Percentiles rank a stretch among this genome's conserved stretches.
phyloP scores from a whole-genome alignment of 371 early-diverging fungal species.

The Apophysomyces trapeziformis region DNA sequence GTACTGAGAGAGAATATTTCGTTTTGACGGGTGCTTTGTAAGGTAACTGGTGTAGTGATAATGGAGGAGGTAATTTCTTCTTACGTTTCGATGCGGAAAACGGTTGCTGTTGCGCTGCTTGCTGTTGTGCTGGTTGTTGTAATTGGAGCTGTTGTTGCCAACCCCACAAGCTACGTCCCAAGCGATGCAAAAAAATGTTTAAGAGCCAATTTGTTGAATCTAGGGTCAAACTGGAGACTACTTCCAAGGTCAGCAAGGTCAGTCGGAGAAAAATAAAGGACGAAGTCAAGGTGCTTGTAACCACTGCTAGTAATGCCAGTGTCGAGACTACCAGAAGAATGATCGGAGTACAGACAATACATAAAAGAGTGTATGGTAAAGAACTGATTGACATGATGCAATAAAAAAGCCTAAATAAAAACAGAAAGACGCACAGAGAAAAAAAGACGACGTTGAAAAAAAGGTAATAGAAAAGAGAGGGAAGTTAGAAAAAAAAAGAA shows the following conservation, averaged over 20 bases:
- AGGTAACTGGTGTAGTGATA: conserved; percentile 6
- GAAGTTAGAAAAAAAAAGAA: not conserved
- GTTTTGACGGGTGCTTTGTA: conserved; percentile 19
- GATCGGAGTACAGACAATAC: conserved; percentile 17
- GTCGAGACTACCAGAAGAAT: conserved; percentile 13
- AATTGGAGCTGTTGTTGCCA: not conserved
- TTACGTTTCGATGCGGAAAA: conserved; percentile 9
- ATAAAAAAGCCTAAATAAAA: not conserved
- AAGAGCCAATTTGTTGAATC: conserved; percentile 21
- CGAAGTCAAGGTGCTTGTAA: conserved; percentile 26
- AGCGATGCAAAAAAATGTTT: conserved; percentile 11
- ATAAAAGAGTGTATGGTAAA: not conserved
- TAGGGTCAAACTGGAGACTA: conserved; percentile 21
- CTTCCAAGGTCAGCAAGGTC: conserved; percentile 18
- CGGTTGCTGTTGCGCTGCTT: conserved; percentile 7
- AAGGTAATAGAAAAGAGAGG: not conserved
- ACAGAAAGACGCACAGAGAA: not conserved
- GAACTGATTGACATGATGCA: conserved; percentile 1
- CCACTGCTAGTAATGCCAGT: conserved; percentile 19
- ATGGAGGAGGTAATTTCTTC: conserved; percentile 11
- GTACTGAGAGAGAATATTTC: conserved; percentile 22
- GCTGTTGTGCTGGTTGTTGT: not conserved
- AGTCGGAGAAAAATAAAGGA: conserved; percentile 29
- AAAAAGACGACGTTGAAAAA: not conserved
- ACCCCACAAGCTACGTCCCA: conserved; percentile 11